phyloP scores from a whole-genome alignment of 192 early-diverging fungal genomes.

The Thamnidium elegans region DNA sequence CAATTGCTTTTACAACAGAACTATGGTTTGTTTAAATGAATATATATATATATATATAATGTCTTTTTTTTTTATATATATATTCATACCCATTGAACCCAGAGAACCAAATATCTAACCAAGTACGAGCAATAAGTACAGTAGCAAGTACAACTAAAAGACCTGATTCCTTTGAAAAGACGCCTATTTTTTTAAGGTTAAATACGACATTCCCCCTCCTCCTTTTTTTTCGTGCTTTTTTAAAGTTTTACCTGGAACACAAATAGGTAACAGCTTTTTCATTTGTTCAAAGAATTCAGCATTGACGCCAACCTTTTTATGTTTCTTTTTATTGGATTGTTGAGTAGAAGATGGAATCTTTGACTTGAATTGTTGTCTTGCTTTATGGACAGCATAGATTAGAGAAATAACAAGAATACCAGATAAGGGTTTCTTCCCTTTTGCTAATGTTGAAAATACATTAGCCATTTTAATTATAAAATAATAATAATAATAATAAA shows the following conservation, averaged over 20 bases:
- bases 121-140: slow-evolving; percentile 57
- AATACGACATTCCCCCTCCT: no score
- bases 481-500: no score
- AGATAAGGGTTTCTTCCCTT: slow-evolving; percentile 3
- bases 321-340: neutral
- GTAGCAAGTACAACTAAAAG: slow-evolving; percentile 45
- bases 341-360: neutral
- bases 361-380: neutral
- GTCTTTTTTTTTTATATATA: neutral
- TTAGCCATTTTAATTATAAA: slow-evolving; percentile 15
- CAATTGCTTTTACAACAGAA: slow-evolving; percentile 73
- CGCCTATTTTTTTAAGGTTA: slow-evolving; percentile 20
- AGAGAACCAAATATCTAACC: slow-evolving; percentile 62
- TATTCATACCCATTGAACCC: slow-evolving; percentile 46
- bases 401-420: slow-evolving; percentile 7
- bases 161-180: slow-evolving; percentile 47
- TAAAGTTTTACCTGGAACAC: slow-evolving; percentile 45
- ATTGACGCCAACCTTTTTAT: slow-evolving; percentile 50
- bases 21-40: slow-evolving; percentile 50
- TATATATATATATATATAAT: neutral
- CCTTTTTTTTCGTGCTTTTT: neutral
- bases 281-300: slow-evolving; percentile 55
- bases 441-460: slow-evolving; percentile 11
- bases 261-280: slow-evolving; percentile 54
- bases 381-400: slow-evolving; percentile 18